Evolutionary conservation across 805 yeast genomes (phyloP), one percentile per base, ranked within the genome.

Genomic region (Wickerhamiella sorbophila): DNA sequence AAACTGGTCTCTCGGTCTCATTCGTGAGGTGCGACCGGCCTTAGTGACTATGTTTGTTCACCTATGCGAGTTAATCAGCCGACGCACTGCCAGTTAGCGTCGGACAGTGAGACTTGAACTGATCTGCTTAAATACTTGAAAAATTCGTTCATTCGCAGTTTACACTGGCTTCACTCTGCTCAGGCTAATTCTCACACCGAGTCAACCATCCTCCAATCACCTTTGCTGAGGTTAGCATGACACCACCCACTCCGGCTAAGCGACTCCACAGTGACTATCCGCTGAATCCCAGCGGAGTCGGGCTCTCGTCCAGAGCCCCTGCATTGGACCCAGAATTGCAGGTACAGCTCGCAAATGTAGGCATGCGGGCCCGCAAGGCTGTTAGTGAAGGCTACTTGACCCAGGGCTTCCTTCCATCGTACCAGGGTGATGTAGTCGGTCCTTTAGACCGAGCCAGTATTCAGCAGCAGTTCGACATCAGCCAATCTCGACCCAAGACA

Each of bases 361-460:
- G 59, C 14, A 43, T 50, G 33, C 40, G 53, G 3, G 57, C 51
- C 1, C 55, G 63, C 10, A 52, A 52, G 33, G 45, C 45, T 6
- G 60, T 59, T 15, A 50, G 56, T 22, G 61, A 59, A 14, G 63
- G 63, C 18, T 57, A 59, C 40, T 37, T 41, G 17, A 52, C 55
- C 4, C 41, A 39, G 4, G 41, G 48, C 10, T 32, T 53, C 12
- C 27, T 52, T 8, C 61, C 59, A 5, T 51, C 58, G 0, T 56
- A 44, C 42, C 38, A 42, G 16, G 57, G 58, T 3, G 35, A 46
- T n/a, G 38, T 52, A 2, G 39, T 47, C 3, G 61, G 59, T 2
- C 51, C 58, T 5, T 35, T 48, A 1, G 44, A 46, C 31, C 46
- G 45, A 8, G 44, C 32, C 22, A 31, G 35, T 38, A 41, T 47